Conservation (phyloP, 805 yeast genomes). For the Ogataea paraovalis region DNA sequence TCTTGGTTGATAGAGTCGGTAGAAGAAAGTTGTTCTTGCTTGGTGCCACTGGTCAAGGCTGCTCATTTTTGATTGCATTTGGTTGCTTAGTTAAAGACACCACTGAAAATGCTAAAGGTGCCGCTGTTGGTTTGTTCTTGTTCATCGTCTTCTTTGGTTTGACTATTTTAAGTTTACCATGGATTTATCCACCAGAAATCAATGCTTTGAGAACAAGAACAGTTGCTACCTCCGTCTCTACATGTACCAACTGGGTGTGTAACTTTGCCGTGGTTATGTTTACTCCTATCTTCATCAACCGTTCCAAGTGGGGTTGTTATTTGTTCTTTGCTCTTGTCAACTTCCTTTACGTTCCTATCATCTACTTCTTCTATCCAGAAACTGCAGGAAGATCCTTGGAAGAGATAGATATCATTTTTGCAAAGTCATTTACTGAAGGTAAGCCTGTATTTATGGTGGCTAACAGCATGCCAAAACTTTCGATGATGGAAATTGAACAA, state of each 20-base stretch:
- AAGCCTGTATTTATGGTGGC: slow-evolving; percentile 64
- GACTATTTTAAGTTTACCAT: slow-evolving; percentile 39
- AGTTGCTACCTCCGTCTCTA: slow-evolving; percentile 56
- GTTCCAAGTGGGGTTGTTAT: slow-evolving; percentile 62
- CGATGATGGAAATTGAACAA: slow-evolving; percentile 53
- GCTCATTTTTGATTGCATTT: slow-evolving; percentile 46
- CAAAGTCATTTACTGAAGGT: slow-evolving; percentile 54
- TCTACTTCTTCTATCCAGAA: slow-evolving; percentile 70
- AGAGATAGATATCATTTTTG: slow-evolving; percentile 68
- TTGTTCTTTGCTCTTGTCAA: slow-evolving; percentile 65
- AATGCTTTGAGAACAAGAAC: slow-evolving; percentile 68
- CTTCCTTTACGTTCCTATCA: slow-evolving; percentile 56
- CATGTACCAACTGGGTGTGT: slow-evolving; percentile 67
- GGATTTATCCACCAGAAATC: slow-evolving; percentile 68
- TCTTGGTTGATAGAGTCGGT: slow-evolving; percentile 58
- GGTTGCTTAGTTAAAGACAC: slow-evolving; percentile 41
- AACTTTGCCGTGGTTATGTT: slow-evolving; percentile 68
- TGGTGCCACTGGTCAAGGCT: slow-evolving; percentile 50
- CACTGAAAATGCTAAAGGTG: slow-evolving; percentile 50
- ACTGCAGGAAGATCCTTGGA: slow-evolving; percentile 73
- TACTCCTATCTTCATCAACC: slow-evolving; percentile 52
- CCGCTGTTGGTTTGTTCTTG: slow-evolving; percentile 63
- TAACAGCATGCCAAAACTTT: slow-evolving; percentile 53
- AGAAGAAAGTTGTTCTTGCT: slow-evolving; percentile 50
- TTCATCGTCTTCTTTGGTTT: slow-evolving; percentile 54